Percentiles rank a stretch among this genome's conserved stretches.
Evolutionary conservation across 78 protist genomes (phyloP).

Genomic region (Cavenderia fasciculata): DNA sequence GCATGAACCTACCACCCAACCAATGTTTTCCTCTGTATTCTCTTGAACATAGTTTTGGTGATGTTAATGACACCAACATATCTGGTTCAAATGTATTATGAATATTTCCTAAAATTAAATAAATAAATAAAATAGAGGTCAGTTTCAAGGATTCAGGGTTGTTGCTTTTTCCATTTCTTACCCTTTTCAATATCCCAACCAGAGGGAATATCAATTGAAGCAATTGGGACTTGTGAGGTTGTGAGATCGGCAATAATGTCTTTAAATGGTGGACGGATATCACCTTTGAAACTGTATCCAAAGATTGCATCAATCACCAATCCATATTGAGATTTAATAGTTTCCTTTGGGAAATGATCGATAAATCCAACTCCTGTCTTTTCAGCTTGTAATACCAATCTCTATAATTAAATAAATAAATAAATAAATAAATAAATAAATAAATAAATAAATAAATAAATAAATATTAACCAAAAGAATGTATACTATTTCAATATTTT

Average conservation of each 20-base stretch:
- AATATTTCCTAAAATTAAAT: too few species aligned
- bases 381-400: conserved; percentile 35
- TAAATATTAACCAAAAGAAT: too few species aligned
- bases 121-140: neutral
- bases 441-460: too few species aligned
- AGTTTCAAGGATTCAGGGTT: neutral
- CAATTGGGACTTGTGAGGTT: conserved; percentile 47
- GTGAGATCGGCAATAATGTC: conserved; percentile 19
- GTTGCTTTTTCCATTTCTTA: conserved; percentile 72
- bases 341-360: conserved; percentile 5
- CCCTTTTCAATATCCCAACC: conserved; percentile 95
- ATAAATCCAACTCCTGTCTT: conserved; percentile 30
- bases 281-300: conserved; percentile 92
- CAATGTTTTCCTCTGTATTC: conserved; percentile 85
- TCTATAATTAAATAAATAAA: neutral
- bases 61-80: conserved; percentile 84
- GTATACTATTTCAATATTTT: too few species aligned
- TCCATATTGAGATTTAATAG: conserved; percentile 11
- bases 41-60: conserved; percentile 88
- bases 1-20: conserved; percentile 93
- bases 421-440: too few species aligned
- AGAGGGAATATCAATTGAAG: conserved; percentile 90
- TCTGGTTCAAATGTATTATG: conserved; percentile 28
- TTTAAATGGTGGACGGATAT: conserved; percentile 89
- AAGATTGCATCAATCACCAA: conserved; percentile 91